Conservation (phyloP, 1,284 basidiomycete species). For the Chiua sp. region DNA sequence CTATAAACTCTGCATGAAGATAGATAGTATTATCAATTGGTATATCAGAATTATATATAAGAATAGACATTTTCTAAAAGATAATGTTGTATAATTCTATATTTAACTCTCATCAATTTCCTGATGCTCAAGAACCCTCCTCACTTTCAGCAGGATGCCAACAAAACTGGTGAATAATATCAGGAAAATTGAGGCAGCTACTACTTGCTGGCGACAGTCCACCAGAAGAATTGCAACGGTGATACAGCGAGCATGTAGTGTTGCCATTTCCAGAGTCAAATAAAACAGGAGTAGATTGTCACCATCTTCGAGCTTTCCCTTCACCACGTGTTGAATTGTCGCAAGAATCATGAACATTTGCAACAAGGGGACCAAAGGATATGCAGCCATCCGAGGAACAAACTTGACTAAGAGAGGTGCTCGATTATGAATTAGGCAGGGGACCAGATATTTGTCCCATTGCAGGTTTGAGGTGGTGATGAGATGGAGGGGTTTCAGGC, state of each 20-base stretch:
- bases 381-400: conserved; percentile 53
- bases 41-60: too few relatives aligned
- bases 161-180: conserved; percentile 44
- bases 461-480: conserved; percentile 13
- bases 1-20: too few relatives aligned
- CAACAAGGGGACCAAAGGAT: conserved; percentile 52
- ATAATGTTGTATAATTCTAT: too few relatives aligned
- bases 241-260: conserved; percentile 42
- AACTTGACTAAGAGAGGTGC: conserved; percentile 47
- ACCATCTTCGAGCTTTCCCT: conserved; percentile 45
- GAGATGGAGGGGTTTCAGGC: conserved; percentile 42
- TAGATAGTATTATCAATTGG: too few relatives aligned
- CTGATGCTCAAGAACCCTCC: conserved; percentile 40
- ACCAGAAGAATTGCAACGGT: conserved; percentile 30
- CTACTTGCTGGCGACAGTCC: conserved; percentile 50
- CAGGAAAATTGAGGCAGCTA: conserved; percentile 42
- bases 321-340: conserved; percentile 52
- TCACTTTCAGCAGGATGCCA: conserved; percentile 47
- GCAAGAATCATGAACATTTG: conserved; percentile 45
- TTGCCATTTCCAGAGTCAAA: conserved; percentile 40
- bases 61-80: too few relatives aligned
- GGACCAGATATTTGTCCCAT: conserved; percentile 25
- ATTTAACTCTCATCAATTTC: too few relatives aligned
- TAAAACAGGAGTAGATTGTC: conserved; percentile 34
- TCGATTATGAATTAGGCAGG: conserved; percentile 44